Percentiles rank a stretch among this genome's conserved stretches.
phyloP scores from a whole-genome alignment of 176 grass and related monocot species.

The Panicum miliaceum region DNA sequence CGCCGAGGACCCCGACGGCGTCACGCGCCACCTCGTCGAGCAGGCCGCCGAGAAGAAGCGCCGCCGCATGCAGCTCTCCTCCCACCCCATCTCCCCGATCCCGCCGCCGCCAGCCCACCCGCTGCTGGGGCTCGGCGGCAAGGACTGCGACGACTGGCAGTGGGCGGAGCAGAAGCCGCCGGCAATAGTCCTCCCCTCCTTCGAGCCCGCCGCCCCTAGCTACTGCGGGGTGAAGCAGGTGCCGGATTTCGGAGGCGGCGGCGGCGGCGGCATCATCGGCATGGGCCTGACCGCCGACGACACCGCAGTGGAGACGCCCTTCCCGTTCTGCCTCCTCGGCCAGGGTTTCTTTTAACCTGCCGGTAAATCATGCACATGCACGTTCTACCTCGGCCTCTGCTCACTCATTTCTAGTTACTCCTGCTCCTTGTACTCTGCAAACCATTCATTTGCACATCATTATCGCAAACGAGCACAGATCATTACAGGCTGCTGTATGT shows the following conservation, averaged over 20 bases:
- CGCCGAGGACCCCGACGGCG: conserved; percentile 55
- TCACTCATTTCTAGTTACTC: conserved; percentile 25
- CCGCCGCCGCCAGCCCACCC: background rate
- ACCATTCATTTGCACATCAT: conserved; percentile 27
- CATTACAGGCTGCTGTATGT: background rate
- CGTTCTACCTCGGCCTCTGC: background rate
- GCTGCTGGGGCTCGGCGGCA: conserved; percentile 15
- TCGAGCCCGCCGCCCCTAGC: conserved; percentile 6
- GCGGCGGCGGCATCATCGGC: background rate
- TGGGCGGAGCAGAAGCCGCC: conserved; percentile 45
- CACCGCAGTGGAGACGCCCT: conserved; percentile 37
- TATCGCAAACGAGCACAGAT: background rate
- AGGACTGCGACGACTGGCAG: conserved; percentile 25
- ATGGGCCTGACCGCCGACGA: conserved; percentile 28
- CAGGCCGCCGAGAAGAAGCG: conserved; percentile 56
- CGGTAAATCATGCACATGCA: conserved; percentile 18
- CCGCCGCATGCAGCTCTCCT: background rate
- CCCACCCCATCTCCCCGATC: background rate
- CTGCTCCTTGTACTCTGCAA: background rate
- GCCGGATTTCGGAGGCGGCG: conserved; percentile 36
- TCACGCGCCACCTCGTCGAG: conserved; percentile 44
- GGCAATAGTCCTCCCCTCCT: background rate
- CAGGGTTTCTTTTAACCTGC: conserved; percentile 53
- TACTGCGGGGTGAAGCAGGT: conserved; percentile 33
- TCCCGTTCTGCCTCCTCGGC: conserved; percentile 75